phyloP scores from a whole-genome alignment of 2,329 filamentous ascomycete species.

The Exophiala bonariae region DNA sequence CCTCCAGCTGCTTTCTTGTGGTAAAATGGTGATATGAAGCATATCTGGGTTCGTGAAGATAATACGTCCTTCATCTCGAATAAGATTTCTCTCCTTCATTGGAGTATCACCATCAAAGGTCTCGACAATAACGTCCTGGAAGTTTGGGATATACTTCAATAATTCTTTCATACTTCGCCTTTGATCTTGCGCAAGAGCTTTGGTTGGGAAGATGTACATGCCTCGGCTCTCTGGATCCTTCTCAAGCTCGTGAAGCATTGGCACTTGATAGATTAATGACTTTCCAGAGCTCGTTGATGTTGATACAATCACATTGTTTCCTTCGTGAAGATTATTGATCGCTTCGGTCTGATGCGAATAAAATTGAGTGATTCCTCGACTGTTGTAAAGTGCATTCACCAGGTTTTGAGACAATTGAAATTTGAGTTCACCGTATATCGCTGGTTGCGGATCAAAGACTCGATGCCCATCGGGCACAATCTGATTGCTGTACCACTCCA shows the following conservation, averaged over 20 bases:
- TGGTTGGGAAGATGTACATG: slow-evolving; percentile 98
- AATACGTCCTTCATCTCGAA: slow-evolving; percentile 84
- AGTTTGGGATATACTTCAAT: slow-evolving; percentile 72
- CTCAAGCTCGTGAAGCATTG: slow-evolving; percentile 84
- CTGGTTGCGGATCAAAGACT: slow-evolving; percentile 81
- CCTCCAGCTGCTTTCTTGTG: slow-evolving; percentile 87
- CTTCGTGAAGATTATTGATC: slow-evolving; percentile 81
- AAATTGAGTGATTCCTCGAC: slow-evolving; percentile 78
- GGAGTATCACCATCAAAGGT: slow-evolving; percentile 96
- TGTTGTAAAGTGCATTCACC: slow-evolving; percentile 96
- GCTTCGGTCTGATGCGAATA: slow-evolving; percentile 93
- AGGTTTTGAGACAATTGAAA: slow-evolving; percentile 86
- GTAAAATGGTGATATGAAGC: slow-evolving; percentile 90
- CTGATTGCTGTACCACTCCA: slow-evolving; percentile 87
- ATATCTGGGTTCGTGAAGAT: slow-evolving; percentile 99
- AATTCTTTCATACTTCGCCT: slow-evolving; percentile 83
- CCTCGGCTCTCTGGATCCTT: slow-evolving; percentile 73
- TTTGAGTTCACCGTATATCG: slow-evolving; percentile 78
- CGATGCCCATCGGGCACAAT: slow-evolving; percentile 92
- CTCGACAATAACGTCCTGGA: slow-evolving; percentile 78
- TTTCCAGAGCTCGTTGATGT: slow-evolving; percentile 97
- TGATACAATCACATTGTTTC: slow-evolving; percentile 84
- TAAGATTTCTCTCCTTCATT: slow-evolving; percentile 72
- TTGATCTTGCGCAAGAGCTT: slow-evolving; percentile 94
- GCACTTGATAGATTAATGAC: slow-evolving; percentile 95